Percentiles rank a stretch among this genome's conserved stretches.
These are phyloP conservation scores for Tolypocladium sp. DNA, from an alignment of 2,329 filamentous ascomycete genomes.

Conservation along the genomic window DNA sequence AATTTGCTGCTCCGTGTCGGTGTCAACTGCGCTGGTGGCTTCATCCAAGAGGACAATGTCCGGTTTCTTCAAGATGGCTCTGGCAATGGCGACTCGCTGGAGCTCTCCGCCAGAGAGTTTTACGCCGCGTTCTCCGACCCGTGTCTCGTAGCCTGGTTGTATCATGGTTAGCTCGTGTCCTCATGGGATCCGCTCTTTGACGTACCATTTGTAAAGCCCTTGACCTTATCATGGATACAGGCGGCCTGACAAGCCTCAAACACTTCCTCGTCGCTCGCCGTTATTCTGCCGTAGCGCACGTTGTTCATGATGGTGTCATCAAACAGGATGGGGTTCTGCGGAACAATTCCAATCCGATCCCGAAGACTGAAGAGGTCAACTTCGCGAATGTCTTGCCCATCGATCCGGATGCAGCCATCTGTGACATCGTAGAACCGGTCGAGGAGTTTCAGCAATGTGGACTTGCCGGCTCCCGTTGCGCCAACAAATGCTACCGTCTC, in stretches of 20 bases:
- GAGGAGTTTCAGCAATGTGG: constrained; percentile 48
- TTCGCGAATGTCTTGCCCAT: constrained; percentile 47
- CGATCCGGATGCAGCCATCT: constrained; percentile 41
- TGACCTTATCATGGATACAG: constrained; percentile 49
- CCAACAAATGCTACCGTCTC: constrained; percentile 52
- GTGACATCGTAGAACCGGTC: constrained; percentile 51
- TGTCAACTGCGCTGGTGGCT: constrained; percentile 68
- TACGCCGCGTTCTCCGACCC: constrained; percentile 41
- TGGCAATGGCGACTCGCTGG: constrained; percentile 58
- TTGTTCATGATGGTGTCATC: constrained; percentile 52
- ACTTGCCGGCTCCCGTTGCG: constrained; percentile 50
- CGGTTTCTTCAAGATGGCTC: constrained; percentile 64
- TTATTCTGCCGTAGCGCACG: constrained; percentile 45
- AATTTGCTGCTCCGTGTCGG: constrained; percentile 58
- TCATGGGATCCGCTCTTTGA: neutral
- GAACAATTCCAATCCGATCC: constrained; percentile 45
- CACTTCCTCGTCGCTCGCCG: constrained; percentile 46
- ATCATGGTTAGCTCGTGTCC: neutral
- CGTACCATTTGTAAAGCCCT: constrained; percentile 40
- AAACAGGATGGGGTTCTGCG: constrained; percentile 46
- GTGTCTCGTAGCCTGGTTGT: constrained; percentile 35
- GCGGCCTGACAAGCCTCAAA: constrained; percentile 45
- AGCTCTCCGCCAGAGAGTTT: constrained; percentile 59
- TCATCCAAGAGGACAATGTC: constrained; percentile 72
- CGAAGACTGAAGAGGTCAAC: constrained; percentile 43